Evolutionary conservation across 1,139 yeast species (phyloP), one percentile per base, ranked within the genome.

Genomic region (Candida gigantensis): DNA sequence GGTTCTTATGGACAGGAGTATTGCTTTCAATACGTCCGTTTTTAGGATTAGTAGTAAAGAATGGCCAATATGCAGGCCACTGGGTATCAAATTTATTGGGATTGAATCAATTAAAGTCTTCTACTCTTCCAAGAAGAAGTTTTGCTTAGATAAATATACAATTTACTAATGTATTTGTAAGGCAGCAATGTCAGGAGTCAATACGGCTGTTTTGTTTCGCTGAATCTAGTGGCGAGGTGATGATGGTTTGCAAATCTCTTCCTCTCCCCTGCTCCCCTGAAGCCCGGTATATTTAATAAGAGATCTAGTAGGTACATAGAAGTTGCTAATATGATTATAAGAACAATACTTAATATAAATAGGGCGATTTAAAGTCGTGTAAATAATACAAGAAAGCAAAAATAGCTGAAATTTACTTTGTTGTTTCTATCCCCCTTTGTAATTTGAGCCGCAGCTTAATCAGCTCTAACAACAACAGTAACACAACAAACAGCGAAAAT

Each of bases 1-100:
- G 76, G 4, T 64, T 72, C 40, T 37, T 66, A 21, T 71, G 68
- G 66, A 51, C 70, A 2, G 69, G 71, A 6, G 40, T 62, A 4
- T 49, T 71, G 34, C 44, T 71, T 3, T 38, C 55, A n/a, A 41
- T 55, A 14, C 46, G 60, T 20, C 76, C 76, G 1, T 32, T 58
- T 1, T 45, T 67, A 35, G 39, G 50, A 7, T 40, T 45, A 12
- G 42, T 68, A 11, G 60, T 60, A 5, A 39, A 43, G 3, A 57
- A 58, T 28, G 74, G 74, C 6, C 68, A 57, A 38, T 37, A 50
- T 23, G 48, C 57, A 11, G 74, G 75, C 2, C 37, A 44, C 3
- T 57, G 60, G 57, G 41, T 64, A 19, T 36, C 43, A 4, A 41
- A 41, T 30, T 28, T 54, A 20, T 30, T 64, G 14, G 68, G 69